phyloP scores from a whole-genome alignment of 176 grass and related monocot species.

The Zoysia pacifica region DNA sequence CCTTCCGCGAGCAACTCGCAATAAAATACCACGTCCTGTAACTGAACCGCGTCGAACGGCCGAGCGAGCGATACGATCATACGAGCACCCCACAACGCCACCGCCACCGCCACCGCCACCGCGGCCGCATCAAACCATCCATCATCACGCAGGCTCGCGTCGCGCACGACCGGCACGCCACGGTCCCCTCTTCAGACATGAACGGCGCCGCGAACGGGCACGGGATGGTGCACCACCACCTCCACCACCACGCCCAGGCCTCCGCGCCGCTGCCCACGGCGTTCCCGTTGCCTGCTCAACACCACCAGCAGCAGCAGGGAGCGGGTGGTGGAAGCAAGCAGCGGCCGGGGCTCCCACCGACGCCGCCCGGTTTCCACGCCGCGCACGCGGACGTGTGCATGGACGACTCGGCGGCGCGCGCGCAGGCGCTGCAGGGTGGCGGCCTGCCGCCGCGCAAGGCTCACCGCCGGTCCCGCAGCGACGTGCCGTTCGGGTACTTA shows the following conservation, averaged over 20 bases:
- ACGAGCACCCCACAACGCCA: not conserved
- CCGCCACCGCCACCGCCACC: constrained; percentile 14
- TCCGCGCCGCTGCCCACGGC: not conserved
- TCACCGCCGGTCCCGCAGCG: constrained; percentile 73
- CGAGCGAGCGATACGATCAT: constrained; percentile 8
- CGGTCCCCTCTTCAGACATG: constrained; percentile 28
- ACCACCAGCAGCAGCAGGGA: not conserved
- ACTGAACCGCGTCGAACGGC: constrained; percentile 45
- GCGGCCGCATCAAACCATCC: not conserved
- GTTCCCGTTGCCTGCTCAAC: not conserved
- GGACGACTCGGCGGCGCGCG: constrained; percentile 38
- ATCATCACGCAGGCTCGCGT: not conserved
- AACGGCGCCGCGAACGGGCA: constrained; percentile 54
- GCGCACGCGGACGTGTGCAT: constrained; percentile 55
- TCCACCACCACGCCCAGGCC: constrained; percentile 28
- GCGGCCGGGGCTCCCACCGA: constrained; percentile 64
- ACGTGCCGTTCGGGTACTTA: constrained; percentile 77
- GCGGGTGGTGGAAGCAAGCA: not conserved
- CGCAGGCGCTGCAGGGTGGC: not conserved
- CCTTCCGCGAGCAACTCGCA: not conserved
- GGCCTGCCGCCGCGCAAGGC: constrained; percentile 62
- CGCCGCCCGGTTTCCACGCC: constrained; percentile 43
- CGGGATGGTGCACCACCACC: constrained; percentile 61
- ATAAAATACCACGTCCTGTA: constrained; percentile 46
- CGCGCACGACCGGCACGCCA: not conserved